These are phyloP conservation scores for Aspergillus aculeatus DNA, from an alignment of 2,329 filamentous ascomycete species.

Conservation along the genomic window DNA sequence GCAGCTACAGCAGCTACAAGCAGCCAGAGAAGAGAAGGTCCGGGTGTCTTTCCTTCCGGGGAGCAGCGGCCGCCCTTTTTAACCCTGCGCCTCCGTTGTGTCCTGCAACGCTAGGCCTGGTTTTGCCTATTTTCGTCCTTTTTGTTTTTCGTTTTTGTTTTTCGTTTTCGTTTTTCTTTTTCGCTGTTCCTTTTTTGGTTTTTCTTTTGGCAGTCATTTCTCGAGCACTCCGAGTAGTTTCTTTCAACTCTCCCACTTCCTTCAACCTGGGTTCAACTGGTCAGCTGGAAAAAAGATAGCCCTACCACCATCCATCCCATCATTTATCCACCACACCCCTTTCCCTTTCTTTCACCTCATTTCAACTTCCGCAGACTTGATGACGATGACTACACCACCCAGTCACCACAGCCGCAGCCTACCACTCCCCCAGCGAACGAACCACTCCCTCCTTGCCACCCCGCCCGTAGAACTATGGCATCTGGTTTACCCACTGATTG, in stretches of 20 bases:
- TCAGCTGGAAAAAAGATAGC: not conserved
- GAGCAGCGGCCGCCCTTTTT: conserved; percentile 35
- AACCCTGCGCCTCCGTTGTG: conserved; percentile 29
- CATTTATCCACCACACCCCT: no score
- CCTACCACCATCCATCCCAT: no score
- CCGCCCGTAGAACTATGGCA: conserved; percentile 12
- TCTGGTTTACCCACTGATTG: conserved; percentile 18
- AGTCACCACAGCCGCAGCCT: no score
- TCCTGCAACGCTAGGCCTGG: conserved; percentile 22
- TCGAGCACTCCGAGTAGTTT: not conserved
- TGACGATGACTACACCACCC: not conserved
- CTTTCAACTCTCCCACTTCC: not conserved
- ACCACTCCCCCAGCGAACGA: not conserved
- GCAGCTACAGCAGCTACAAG: not conserved
- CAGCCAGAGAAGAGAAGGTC: conserved; percentile 18
- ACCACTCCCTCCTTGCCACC: conserved; percentile 20
- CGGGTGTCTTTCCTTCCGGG: conserved; percentile 18
- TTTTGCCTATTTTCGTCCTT: conserved; percentile 5
- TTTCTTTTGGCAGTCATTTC: not conserved
- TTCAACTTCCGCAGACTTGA: not conserved
- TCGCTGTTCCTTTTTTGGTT: not conserved
- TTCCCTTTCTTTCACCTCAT: not conserved
- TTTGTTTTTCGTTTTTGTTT: conserved; percentile 10
- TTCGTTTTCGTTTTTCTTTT: conserved; percentile 1
- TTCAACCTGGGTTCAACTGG: not conserved